Conservation (phyloP, 176 grass and related monocot genomes). For the Oryza glaberrima region DNA sequence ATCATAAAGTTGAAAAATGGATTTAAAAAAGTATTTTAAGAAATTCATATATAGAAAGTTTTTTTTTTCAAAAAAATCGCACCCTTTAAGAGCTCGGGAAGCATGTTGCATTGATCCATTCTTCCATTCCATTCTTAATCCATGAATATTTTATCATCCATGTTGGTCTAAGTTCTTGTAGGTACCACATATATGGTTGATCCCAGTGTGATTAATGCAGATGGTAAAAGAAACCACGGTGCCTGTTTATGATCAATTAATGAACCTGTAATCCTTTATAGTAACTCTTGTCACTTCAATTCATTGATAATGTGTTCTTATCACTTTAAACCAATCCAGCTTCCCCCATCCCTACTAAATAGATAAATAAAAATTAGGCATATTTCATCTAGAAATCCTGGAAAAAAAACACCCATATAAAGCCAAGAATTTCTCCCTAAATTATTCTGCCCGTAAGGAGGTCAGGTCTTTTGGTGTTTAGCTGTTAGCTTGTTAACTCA, state of each 20-base stretch:
- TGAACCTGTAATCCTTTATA: not conserved
- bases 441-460: not conserved
- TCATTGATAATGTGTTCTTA: not conserved
- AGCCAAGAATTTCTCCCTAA: constrained; percentile 15
- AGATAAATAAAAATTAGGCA: not conserved
- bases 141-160: constrained; percentile 13
- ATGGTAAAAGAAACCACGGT: not conserved
- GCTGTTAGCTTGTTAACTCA: constrained; percentile 9
- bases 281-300: constrained; percentile 3
- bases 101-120: too few relatives aligned
- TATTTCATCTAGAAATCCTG: not conserved
- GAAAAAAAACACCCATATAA: not conserved
- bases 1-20: too few relatives aligned
- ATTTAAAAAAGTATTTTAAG: too few relatives aligned
- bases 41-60: too few relatives aligned
- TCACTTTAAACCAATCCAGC: not conserved
- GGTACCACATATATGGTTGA: not conserved
- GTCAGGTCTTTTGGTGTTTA: not conserved
- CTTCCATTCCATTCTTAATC: not conserved
- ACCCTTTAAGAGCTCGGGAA: too few relatives aligned
- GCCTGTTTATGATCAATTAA: not conserved
- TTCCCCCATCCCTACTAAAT: not conserved
- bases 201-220: constrained; percentile 20
- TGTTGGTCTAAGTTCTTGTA: constrained; percentile 24
- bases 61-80: too few relatives aligned